A percentile compares a stretch with the other conserved stretches of the same genome.
Evolutionary conservation across 768 basidiomycete genomes (phyloP).

Genomic region (Suillus subluteus): DNA sequence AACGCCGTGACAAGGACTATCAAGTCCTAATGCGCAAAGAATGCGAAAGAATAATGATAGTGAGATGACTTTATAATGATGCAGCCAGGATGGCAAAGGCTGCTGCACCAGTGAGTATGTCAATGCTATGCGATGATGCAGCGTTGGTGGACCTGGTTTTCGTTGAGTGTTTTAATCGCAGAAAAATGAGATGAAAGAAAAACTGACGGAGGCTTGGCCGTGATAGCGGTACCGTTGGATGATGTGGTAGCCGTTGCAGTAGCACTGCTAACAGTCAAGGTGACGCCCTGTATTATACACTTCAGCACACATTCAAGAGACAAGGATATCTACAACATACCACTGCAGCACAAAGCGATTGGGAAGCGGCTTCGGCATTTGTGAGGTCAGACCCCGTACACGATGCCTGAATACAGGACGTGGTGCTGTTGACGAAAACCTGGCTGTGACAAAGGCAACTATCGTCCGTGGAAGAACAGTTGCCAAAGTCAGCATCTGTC

Average conservation of each 20-base stretch:
- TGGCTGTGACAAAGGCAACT: conserved; percentile 58
- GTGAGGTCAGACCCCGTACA: conserved; percentile 53
- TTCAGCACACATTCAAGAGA: conserved; percentile 7
- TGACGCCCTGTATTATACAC: conserved; percentile 50
- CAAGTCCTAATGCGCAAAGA: conserved; percentile 2
- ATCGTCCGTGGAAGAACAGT: conserved; percentile 54
- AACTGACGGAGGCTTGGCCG: conserved; percentile 17
- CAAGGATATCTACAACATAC: conserved; percentile 40
- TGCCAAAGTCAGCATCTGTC: conserved; percentile 41
- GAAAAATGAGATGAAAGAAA: neutral
- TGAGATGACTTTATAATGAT: conserved; percentile 15
- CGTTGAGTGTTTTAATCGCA: neutral
- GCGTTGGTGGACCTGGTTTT: conserved; percentile 6
- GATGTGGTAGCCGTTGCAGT: conserved; percentile 25
- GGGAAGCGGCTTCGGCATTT: conserved; percentile 45
- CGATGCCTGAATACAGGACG: conserved; percentile 48
- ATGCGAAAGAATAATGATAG: conserved; percentile 7
- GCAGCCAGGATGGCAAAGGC: conserved; percentile 18
- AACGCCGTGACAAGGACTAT: neutral
- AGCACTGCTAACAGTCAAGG: conserved; percentile 41
- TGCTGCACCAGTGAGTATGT: conserved; percentile 16
- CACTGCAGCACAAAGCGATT: conserved; percentile 48
- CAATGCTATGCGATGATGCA: conserved; percentile 13
- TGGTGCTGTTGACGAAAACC: conserved; percentile 49
- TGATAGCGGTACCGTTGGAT: conserved; percentile 15